Conservation (phyloP, 257 asterid species). For the Solanum chmielewskii region DNA sequence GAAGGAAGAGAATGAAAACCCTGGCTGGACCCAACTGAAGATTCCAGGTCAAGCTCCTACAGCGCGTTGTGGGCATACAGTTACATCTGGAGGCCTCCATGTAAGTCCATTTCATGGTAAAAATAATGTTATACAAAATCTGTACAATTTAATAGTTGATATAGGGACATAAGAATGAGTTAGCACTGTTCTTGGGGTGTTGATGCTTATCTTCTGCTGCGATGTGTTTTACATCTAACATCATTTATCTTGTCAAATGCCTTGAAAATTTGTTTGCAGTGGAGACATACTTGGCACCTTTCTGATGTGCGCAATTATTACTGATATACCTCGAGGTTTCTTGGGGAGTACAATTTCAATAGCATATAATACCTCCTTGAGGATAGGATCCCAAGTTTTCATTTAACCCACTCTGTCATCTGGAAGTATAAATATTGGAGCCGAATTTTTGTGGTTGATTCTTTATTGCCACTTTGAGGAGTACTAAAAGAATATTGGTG, state of each 20-base stretch:
- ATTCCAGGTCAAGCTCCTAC: slow-evolving; percentile 99
- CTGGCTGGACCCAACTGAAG: slow-evolving; percentile 98
- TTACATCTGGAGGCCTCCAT: slow-evolving; percentile 84
- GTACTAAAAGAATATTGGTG: background rate
- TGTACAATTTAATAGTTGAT: background rate
- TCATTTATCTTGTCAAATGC: background rate
- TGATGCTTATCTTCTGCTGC: background rate
- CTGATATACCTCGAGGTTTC: background rate
- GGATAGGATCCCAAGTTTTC: background rate
- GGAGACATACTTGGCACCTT: background rate
- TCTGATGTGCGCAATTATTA: background rate
- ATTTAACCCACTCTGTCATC: background rate
- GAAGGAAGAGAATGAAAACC: slow-evolving; percentile 94
- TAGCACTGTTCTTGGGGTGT: background rate
- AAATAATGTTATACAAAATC: background rate
- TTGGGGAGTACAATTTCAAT: background rate
- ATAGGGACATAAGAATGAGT: background rate
- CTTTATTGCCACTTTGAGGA: background rate
- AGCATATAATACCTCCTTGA: background rate
- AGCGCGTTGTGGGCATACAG: slow-evolving; percentile 92
- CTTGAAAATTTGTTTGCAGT: background rate
- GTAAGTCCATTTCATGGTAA: slow-evolving; percentile 31
- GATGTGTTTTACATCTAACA: background rate
- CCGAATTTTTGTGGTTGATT: background rate
- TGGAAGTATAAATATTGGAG: background rate